Percentiles rank a stretch among this genome's conserved stretches.
These are phyloP conservation scores for Truncatella angustata DNA, from an alignment of 2,329 filamentous ascomycete species.

Conservation along the genomic window DNA sequence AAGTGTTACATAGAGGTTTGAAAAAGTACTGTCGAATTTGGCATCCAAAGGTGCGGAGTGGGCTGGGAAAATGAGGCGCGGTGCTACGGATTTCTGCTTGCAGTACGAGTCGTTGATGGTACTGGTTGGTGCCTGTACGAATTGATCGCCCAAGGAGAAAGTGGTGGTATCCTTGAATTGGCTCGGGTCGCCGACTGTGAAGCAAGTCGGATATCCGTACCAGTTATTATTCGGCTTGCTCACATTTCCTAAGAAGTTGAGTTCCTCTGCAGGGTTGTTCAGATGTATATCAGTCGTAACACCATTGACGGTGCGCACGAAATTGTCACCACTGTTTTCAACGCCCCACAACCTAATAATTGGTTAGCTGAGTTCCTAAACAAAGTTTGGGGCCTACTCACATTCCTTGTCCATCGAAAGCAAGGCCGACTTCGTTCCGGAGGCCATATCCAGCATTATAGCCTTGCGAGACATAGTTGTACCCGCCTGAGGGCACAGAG, in stretches of 20 bases:
- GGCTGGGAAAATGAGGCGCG: slow-evolving; percentile 50
- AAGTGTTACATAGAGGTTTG: slow-evolving; percentile 58
- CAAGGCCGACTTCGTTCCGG: slow-evolving; percentile 59
- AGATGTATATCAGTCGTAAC: slow-evolving; percentile 46
- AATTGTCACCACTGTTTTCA: slow-evolving; percentile 62
- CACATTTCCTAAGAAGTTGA: slow-evolving; percentile 63
- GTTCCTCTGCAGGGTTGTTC: slow-evolving; percentile 63
- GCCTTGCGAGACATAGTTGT: slow-evolving; percentile 39
- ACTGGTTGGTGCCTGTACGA: slow-evolving; percentile 22
- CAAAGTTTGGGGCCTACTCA: not conserved
- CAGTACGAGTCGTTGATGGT: slow-evolving; percentile 25
- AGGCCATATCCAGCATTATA: slow-evolving; percentile 52
- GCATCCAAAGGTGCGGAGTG: slow-evolving; percentile 65
- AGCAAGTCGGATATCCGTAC: slow-evolving; percentile 58
- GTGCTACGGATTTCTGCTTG: slow-evolving; percentile 21
- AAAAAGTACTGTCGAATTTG: slow-evolving; percentile 56
- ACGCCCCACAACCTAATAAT: slow-evolving; percentile 41
- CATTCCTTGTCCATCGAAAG: slow-evolving; percentile 38
- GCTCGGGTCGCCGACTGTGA: slow-evolving; percentile 36
- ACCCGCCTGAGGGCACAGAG: slow-evolving; percentile 21
- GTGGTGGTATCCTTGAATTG: slow-evolving; percentile 28
- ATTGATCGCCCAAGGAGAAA: slow-evolving; percentile 32
- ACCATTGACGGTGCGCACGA: slow-evolving; percentile 44
- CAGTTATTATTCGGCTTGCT: slow-evolving; percentile 46
- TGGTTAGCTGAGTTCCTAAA: slow-evolving; percentile 24